Conservation (phyloP, 768 basidiomycete species). For the Trametes elegans region DNA sequence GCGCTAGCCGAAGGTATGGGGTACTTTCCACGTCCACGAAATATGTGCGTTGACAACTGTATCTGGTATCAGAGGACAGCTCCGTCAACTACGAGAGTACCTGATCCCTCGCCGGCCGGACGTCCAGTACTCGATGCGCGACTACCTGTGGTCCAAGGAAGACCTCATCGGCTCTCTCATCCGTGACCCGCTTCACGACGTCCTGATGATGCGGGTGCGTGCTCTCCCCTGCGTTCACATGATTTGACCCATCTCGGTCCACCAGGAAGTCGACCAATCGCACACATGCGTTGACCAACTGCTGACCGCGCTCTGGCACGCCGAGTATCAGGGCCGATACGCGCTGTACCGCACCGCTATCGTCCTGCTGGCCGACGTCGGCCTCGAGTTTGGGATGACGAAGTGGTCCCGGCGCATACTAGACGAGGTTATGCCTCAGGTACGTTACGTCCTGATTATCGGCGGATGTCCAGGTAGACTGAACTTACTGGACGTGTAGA, state of each 20-base stretch:
- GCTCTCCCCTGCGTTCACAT: too few species aligned
- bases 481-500: constrained; percentile 36
- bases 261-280: constrained; percentile 63
- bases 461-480: neutral
- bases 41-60: neutral
- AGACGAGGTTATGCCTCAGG: constrained; percentile 83
- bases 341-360: constrained; percentile 66
- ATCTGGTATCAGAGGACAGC: constrained; percentile 54
- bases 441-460: constrained; percentile 26
- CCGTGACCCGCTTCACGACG: constrained; percentile 42
- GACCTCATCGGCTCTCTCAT: constrained; percentile 35
- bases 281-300: constrained; percentile 62
- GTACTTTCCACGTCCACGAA: neutral
- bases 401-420: constrained; percentile 61
- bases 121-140: constrained; percentile 50
- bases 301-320: constrained; percentile 71
- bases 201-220: constrained; percentile 40
- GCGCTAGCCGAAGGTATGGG: constrained; percentile 65
- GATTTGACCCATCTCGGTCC: neutral
- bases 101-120: constrained; percentile 59
- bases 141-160: constrained; percentile 51
- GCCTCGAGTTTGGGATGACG: constrained; percentile 75
- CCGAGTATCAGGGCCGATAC: constrained; percentile 73
- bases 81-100: constrained; percentile 62
- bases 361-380: constrained; percentile 73